phyloP scores from a whole-genome alignment of 2,329 filamentous ascomycete species.

The Xylariaceae sp. region DNA sequence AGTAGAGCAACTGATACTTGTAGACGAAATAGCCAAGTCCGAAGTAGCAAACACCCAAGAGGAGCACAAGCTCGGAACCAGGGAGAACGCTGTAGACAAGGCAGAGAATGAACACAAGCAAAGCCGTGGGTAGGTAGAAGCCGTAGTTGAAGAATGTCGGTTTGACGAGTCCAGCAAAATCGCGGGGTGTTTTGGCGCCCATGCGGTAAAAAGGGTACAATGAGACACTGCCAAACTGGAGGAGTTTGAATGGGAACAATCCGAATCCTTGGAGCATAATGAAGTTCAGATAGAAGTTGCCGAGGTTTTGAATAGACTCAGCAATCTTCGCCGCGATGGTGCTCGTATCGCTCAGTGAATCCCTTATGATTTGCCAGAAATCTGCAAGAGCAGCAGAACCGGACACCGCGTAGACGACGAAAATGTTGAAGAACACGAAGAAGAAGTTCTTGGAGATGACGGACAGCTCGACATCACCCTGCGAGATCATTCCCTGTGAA shows the following conservation, averaged over 20 bases:
- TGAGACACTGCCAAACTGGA: slow-evolving; percentile 81
- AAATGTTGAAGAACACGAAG: slow-evolving; percentile 99
- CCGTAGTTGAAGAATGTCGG: slow-evolving; percentile 92
- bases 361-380: slow-evolving; percentile 65
- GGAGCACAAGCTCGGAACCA: slow-evolving; percentile 71
- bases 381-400: slow-evolving; percentile 66
- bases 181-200: slow-evolving; percentile 79
- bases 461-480: slow-evolving; percentile 89
- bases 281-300: slow-evolving; percentile 86
- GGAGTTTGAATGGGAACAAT: slow-evolving; percentile 82
- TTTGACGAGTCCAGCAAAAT: slow-evolving; percentile 74
- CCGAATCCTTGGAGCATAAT: slow-evolving; percentile 93
- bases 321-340: slow-evolving; percentile 73
- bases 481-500: slow-evolving; percentile 89
- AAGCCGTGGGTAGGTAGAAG: slow-evolving; percentile 87
- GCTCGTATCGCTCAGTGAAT: slow-evolving; percentile 73
- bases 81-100: slow-evolving; percentile 87
- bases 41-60: slow-evolving; percentile 81
- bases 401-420: slow-evolving; percentile 87
- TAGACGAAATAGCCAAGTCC: slow-evolving; percentile 80
- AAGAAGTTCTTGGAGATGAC: slow-evolving; percentile 98
- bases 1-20: slow-evolving; percentile 96
- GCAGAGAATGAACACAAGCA: slow-evolving; percentile 92
- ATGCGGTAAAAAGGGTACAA: slow-evolving; percentile 77
- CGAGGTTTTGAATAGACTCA: slow-evolving; percentile 64